These are phyloP conservation scores for Cutaneotrichosporon sp. DNA, from an alignment of 1,284 basidiomycete species.

Conservation along the genomic window DNA sequence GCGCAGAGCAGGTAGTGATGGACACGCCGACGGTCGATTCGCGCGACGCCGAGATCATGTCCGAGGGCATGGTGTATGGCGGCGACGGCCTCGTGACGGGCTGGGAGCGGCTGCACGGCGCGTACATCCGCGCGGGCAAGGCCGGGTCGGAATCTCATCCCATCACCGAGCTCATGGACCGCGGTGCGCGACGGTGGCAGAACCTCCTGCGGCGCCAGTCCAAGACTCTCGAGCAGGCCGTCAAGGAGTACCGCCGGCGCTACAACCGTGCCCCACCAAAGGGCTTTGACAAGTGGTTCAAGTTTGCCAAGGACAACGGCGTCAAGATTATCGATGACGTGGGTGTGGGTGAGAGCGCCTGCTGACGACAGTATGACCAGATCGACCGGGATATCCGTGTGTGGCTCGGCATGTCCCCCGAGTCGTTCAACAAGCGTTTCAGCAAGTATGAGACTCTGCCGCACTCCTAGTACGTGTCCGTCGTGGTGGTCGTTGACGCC, in stretches of 20 bases:
- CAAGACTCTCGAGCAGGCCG: conserved; percentile 45
- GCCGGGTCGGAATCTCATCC: conserved; percentile 32
- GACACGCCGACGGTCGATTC: too few species aligned
- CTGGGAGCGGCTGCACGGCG: conserved; percentile 25
- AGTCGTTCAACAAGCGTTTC: conserved; percentile 31
- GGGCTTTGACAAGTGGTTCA: conserved; percentile 50
- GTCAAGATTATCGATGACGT: conserved; percentile 50
- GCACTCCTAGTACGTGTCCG: conserved; percentile 30
- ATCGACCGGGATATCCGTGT: conserved; percentile 41
- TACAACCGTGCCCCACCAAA: conserved; percentile 48
- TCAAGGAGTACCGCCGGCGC: conserved; percentile 45
- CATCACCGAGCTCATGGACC: conserved; percentile 36
- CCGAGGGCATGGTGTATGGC: conserved; percentile 5
- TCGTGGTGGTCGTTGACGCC: not conserved
- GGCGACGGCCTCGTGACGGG: conserved; percentile 33
- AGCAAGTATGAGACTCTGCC: conserved; percentile 49
- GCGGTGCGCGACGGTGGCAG: conserved; percentile 35
- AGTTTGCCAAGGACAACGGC: conserved; percentile 38
- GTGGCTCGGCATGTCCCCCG: conserved; percentile 42
- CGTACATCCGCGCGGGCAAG: conserved; percentile 9
- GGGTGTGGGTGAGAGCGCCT: conserved; percentile 11
- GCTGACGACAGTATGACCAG: conserved; percentile 42
- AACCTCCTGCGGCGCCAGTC: conserved; percentile 39
- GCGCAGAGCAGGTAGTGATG: too few species aligned
- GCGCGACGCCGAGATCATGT: too few species aligned